Evolutionary conservation across 164 flowering plant species (phyloP).

Genomic region (Aristolochia contorta): DNA sequence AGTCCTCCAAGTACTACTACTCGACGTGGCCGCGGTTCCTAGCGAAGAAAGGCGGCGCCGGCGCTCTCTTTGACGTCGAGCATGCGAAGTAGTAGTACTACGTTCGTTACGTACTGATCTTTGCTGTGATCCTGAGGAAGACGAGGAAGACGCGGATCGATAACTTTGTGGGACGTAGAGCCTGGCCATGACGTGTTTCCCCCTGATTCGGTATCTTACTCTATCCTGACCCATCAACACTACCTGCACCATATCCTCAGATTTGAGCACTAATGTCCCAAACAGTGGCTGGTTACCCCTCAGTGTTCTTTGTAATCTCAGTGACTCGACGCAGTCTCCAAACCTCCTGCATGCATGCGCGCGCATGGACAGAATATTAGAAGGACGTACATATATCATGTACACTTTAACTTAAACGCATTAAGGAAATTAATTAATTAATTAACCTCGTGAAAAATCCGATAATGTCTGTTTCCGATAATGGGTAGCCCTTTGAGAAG

Average conservation of each 20-base stretch:
- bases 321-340: background rate
- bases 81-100: no score
- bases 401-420: no score
- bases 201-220: background rate
- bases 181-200: slow-evolving; percentile 5
- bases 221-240: background rate
- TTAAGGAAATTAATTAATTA: no score
- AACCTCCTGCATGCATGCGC: slow-evolving; percentile 4
- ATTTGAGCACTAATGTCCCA: background rate
- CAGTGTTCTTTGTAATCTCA: background rate
- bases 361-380: no score
- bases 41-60: background rate
- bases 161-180: background rate
- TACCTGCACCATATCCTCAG: background rate
- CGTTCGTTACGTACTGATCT: no score
- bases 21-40: background rate
- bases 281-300: background rate
- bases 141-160: background rate
- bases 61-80: background rate
- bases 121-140: no score
- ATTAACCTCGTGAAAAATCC: background rate
- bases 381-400: no score
- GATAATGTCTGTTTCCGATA: background rate
- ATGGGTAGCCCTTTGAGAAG: slow-evolving; percentile 2
- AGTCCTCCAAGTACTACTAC: background rate